Evolutionary conservation across 768 basidiomycete species (phyloP).

Genomic region (Serendipita sp.): DNA sequence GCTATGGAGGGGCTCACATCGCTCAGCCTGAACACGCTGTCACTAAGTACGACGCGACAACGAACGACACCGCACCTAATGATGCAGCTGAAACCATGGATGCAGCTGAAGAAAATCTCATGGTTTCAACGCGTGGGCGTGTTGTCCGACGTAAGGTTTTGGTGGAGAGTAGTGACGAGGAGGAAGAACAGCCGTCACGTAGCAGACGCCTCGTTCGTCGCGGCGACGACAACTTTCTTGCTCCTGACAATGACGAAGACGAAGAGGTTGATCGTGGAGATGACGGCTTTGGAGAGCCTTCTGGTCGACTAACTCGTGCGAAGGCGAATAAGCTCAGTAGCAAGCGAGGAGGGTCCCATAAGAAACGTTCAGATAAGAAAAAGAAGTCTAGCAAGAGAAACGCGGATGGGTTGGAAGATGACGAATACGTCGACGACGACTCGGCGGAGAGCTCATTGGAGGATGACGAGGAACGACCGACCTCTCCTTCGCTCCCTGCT

Average conservation of each 20-base stretch:
- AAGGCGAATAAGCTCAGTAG: not conserved
- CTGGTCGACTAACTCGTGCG: not conserved
- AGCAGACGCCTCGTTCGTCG: not conserved
- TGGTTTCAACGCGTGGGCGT: constrained; percentile 9
- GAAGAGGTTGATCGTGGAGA: constrained; percentile 10
- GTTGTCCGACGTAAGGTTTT: not conserved
- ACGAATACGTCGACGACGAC: constrained; percentile 16
- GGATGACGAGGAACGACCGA: constrained; percentile 13
- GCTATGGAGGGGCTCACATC: not conserved
- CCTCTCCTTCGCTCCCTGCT: not conserved
- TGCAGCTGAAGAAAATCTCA: not conserved
- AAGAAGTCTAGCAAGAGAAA: not conserved
- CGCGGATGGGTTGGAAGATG: constrained; percentile 18
- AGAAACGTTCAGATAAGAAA: not conserved
- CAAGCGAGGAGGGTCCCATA: not conserved
- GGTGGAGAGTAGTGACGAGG: constrained; percentile 10
- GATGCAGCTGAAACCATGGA: not conserved
- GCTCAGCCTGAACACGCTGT: not conserved
- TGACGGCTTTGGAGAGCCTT: not conserved
- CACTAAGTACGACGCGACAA: not conserved
- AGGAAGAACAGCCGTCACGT: constrained; percentile 14
- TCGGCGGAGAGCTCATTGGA: constrained; percentile 19
- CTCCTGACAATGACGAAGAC: constrained; percentile 10
- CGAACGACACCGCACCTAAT: not conserved
- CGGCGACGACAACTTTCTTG: constrained; percentile 11